Base-by-base conservation (phyloP, 140 eudicot species). In the Eryngium alpinum region DNA sequence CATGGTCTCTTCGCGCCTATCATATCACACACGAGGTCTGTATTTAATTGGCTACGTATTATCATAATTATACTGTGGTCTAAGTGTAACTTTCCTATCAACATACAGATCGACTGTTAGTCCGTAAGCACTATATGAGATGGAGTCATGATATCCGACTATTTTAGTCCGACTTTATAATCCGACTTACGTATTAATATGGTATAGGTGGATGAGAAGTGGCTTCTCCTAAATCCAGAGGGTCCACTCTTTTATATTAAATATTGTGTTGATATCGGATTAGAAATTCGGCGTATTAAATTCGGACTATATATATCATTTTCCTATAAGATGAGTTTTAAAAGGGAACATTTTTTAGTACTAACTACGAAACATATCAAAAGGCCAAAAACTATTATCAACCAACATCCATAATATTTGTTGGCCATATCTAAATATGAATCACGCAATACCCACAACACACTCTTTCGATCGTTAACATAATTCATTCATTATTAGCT, bases 351-450 rank as follows among this genome's bases (percentile, higher is more conserved):
- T 17, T 14, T 69, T 31, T n/a, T 29, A 69, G n/a, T 17, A 1
- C 43, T 16, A 69, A 32, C 75, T 4, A 28, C n/a, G 21, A 67
- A 5, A 17, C 7, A 22, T 67, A 31, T 16, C 16, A n/a, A 27
- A 0, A 0, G 4, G 4, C 32, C 15, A 67, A 1, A 67, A 67
- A 29, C 5, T 67, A 28, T 1, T 69, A 49, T 70, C 53, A 24
- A 85, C 92, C 79, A 62, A 92, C 99, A 97, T 89, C 99, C 99
- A 81, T 95, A 95, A 86, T 95, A 97, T 88, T 92, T 91, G 84
- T 95, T 95, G 75, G 97, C 97, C 27, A 95, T 97, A 85, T 95
- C 99, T 57, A 92, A 93, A 83, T 95, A 92, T 70, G 97, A 92
- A 85, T 95, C 99, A 15, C 97, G 98, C 77, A 94, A 86, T 53